Conservation (phyloP, 1,284 basidiomycete genomes). For the Cryptococcus depauperatus region DNA sequence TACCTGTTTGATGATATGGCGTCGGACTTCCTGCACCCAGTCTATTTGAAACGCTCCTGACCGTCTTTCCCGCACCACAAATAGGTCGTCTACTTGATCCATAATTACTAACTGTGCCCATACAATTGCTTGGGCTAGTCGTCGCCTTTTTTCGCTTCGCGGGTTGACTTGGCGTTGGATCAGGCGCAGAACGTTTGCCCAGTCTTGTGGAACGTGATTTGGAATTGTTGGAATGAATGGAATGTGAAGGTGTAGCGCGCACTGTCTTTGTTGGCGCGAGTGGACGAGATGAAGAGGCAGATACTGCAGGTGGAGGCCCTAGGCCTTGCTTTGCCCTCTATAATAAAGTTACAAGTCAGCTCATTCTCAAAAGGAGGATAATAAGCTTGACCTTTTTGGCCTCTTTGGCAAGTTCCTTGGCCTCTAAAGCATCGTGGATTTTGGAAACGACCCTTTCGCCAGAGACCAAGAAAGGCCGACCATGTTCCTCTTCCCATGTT, state of each 20-base stretch:
- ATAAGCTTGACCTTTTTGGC: constrained; percentile 51
- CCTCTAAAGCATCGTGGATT: constrained; percentile 61
- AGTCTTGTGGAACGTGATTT: constrained; percentile 7
- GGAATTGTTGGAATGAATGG: constrained; percentile 1
- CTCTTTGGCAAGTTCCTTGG: constrained; percentile 60
- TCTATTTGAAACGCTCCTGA: too few relatives aligned
- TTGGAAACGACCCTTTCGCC: constrained; percentile 74
- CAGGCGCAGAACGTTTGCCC: too few relatives aligned
- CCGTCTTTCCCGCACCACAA: too few relatives aligned
- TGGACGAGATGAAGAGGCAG: neutral
- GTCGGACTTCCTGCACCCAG: too few relatives aligned
- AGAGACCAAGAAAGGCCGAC: constrained; percentile 71
- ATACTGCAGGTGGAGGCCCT: constrained; percentile 25
- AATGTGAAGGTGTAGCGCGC: constrained; percentile 16
- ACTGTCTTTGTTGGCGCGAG: constrained; percentile 20
- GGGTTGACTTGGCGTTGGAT: too few relatives aligned
- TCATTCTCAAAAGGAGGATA: neutral
- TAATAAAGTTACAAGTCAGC: neutral
- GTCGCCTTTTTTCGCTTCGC: too few relatives aligned
- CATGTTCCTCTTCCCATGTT: constrained; percentile 75
- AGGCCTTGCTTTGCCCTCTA: constrained; percentile 4
- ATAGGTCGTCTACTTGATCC: too few relatives aligned
- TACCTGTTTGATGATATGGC: too few relatives aligned
- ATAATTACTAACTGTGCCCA: too few relatives aligned
- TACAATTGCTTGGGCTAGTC: too few relatives aligned